These are phyloP conservation scores for Protoeuglena noctilucae DNA, from an alignment of 139 green algal species.

Conservation along the genomic window DNA sequence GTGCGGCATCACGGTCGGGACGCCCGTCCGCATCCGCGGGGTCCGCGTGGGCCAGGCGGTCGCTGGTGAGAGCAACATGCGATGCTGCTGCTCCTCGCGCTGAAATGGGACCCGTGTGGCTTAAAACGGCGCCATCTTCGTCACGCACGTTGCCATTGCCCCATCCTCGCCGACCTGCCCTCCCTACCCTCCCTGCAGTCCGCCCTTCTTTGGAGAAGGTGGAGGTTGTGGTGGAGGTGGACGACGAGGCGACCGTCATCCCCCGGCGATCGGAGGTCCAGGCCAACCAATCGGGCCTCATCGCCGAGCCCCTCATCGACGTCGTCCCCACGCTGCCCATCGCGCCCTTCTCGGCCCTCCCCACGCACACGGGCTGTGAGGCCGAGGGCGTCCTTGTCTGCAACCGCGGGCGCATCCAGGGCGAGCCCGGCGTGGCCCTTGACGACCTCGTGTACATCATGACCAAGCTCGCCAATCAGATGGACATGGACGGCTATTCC, in stretches of 20 bases:
- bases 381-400: slow-evolving; percentile 84
- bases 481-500: slow-evolving; percentile 47
- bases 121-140: too few relatives aligned
- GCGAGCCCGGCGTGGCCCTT: slow-evolving; percentile 60
- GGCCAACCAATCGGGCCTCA: slow-evolving; percentile 92
- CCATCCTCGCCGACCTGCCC: too few relatives aligned
- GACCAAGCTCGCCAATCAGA: slow-evolving; percentile 42
- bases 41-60: slow-evolving; percentile 13
- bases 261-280: slow-evolving; percentile 81
- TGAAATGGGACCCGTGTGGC: too few relatives aligned
- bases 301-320: slow-evolving; percentile 84
- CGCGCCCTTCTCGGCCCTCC: slow-evolving; percentile 32
- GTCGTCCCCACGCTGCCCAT: slow-evolving; percentile 79
- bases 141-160: too few relatives aligned
- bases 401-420: slow-evolving; percentile 62
- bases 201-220: slow-evolving; percentile 76
- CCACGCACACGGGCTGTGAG: slow-evolving; percentile 37
- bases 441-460: slow-evolving; percentile 94
- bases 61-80: too few relatives aligned
- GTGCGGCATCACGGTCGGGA: slow-evolving; percentile 88
- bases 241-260: slow-evolving; percentile 75
- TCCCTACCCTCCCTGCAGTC: too few relatives aligned
- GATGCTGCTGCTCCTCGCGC: too few relatives aligned
- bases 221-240: slow-evolving; percentile 72
- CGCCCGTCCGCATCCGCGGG: slow-evolving; percentile 58